Percentiles rank a stretch among this genome's conserved stretches.
Evolutionary conservation across 2,329 filamentous ascomycete genomes (phyloP).

Genomic region (Neopestalotiopsis sp.): DNA sequence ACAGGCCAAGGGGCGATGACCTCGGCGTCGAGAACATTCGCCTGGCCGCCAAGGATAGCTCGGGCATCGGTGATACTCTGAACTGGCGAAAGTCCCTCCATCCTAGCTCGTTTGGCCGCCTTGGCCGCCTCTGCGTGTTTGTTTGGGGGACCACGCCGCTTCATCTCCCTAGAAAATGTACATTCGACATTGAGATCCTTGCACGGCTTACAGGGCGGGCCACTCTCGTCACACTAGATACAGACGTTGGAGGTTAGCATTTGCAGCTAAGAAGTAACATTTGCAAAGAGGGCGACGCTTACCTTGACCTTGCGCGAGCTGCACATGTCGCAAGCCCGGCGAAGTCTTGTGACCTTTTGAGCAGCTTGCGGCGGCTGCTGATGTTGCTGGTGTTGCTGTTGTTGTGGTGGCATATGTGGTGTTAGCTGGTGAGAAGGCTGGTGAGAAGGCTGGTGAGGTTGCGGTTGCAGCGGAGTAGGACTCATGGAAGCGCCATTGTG

Average conservation of each 20-base stretch:
- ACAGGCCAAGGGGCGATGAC: conserved; percentile 73
- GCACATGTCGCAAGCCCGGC: conserved; percentile 66
- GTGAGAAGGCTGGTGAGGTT: neutral
- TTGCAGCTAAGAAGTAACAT: neutral
- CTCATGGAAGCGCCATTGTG: conserved; percentile 6
- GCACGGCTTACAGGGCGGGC: conserved; percentile 62
- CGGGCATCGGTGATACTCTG: conserved; percentile 55
- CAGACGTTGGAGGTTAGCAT: neutral
- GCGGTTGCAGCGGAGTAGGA: neutral
- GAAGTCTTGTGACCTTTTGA: conserved; percentile 58
- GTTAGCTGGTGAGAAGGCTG: neutral
- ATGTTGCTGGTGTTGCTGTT: neutral
- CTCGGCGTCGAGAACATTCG: conserved; percentile 62
- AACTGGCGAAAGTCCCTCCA: conserved; percentile 44
- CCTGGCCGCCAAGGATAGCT: conserved; percentile 48
- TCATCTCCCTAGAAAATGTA: conserved; percentile 62
- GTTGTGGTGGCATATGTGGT: neutral
- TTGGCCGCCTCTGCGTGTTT: conserved; percentile 62
- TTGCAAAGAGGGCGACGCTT: conserved; percentile 15
- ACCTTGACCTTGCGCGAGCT: conserved; percentile 66
- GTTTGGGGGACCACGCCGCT: conserved; percentile 63
- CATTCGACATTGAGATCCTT: conserved; percentile 62
- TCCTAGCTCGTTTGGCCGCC: conserved; percentile 53
- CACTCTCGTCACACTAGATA: conserved; percentile 55
- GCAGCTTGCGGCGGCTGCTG: conserved; percentile 17